Conservation (phyloP, 192 early-diverging fungal genomes). For the Diversispora epigaea region DNA sequence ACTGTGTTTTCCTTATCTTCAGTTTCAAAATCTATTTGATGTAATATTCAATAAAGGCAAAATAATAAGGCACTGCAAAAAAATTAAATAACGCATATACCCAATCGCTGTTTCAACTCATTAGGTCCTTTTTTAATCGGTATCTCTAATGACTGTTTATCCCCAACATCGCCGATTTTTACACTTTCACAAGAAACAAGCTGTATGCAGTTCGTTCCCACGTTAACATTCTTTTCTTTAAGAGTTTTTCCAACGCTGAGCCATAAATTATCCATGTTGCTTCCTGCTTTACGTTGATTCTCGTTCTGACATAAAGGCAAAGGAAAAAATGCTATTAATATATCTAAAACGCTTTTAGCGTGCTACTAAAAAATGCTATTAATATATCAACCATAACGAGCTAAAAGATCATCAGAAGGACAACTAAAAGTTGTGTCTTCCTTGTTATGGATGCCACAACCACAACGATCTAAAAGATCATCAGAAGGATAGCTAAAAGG, state of each 20-base stretch:
- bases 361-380: neutral
- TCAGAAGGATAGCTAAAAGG: constrained; percentile 9
- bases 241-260: neutral
- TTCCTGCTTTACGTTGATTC: constrained; percentile 9
- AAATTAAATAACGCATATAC: too few species aligned
- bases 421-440: constrained; percentile 15
- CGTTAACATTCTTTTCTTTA: too few species aligned
- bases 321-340: neutral
- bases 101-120: too few species aligned
- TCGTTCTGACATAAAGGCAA: neutral
- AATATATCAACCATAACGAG: neutral
- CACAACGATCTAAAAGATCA: constrained; percentile 14
- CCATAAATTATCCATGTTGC: constrained; percentile 5
- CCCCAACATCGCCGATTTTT: too few species aligned
- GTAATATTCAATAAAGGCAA: constrained; percentile 7
- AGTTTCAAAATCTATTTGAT: constrained; percentile 16
- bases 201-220: too few species aligned
- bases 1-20: too few species aligned
- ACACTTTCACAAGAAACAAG: too few species aligned
- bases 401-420: constrained; percentile 24
- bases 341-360: neutral
- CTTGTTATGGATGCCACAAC: neutral
- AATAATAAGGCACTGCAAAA: constrained; percentile 10
- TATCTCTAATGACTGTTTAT: too few species aligned
- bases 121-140: too few species aligned